Percentiles rank a stretch among this genome's conserved stretches.
These are phyloP conservation scores for Phialophora expanda DNA, from an alignment of 2,329 filamentous ascomycete genomes.

Conservation along the genomic window DNA sequence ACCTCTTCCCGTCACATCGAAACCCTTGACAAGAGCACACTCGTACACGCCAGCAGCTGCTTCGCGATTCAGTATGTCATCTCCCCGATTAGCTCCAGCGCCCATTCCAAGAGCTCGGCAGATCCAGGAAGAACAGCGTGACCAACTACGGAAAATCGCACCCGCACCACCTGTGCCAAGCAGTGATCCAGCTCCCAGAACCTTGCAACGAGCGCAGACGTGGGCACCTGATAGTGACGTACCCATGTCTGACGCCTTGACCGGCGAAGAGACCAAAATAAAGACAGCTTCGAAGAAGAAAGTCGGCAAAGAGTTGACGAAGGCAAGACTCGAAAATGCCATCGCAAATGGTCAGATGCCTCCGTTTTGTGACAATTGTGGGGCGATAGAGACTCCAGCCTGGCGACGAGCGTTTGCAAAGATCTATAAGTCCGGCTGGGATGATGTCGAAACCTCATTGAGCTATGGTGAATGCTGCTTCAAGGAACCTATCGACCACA, in stretches of 20 bases:
- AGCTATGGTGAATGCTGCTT: slow-evolving; percentile 75
- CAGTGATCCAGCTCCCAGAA: slow-evolving; percentile 58
- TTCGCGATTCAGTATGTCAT: slow-evolving; percentile 30
- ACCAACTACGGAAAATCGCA: slow-evolving; percentile 37
- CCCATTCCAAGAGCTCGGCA: slow-evolving; percentile 37
- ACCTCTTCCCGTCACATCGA: slow-evolving; percentile 25
- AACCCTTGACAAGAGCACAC: slow-evolving; percentile 32
- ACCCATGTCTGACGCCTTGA: slow-evolving; percentile 48
- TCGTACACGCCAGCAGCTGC: slow-evolving; percentile 31
- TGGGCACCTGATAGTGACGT: slow-evolving; percentile 54
- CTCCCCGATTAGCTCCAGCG: slow-evolving; percentile 38
- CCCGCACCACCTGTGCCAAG: slow-evolving; percentile 48
- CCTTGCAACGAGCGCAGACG: slow-evolving; percentile 51
- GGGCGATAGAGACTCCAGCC: slow-evolving; percentile 91
- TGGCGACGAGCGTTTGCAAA: slow-evolving; percentile 95
- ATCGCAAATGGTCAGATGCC: slow-evolving; percentile 84
- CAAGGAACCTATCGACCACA: slow-evolving; percentile 69
- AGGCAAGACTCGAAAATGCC: slow-evolving; percentile 60
- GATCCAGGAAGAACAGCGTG: slow-evolving; percentile 37
- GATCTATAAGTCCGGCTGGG: slow-evolving; percentile 70
- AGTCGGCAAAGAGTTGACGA: slow-evolving; percentile 66
- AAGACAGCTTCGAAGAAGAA: slow-evolving; percentile 66
- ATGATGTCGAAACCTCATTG: slow-evolving; percentile 72
- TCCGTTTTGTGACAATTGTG: slow-evolving; percentile 88
- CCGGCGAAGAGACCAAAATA: slow-evolving; percentile 48